Conservation (phyloP, 202 grass and related monocot genomes). For the Tripidium arundinaceum region DNA sequence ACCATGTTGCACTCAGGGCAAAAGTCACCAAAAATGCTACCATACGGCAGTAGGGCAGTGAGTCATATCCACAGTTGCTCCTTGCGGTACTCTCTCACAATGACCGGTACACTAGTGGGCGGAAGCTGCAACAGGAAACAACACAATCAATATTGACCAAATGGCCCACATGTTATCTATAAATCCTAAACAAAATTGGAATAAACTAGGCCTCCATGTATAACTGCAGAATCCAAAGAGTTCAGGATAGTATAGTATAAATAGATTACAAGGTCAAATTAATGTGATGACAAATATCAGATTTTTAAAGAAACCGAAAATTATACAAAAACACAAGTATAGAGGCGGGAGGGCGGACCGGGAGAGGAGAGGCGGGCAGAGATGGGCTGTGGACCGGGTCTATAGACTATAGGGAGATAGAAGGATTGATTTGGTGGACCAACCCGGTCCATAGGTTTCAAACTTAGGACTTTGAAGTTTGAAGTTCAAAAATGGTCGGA, state of each 20-base stretch:
- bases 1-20: constrained; percentile 15
- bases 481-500: no score
- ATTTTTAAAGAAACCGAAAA: neutral
- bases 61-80: constrained; percentile 72
- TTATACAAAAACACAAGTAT: neutral
- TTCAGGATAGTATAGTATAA: neutral
- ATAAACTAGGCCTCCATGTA: neutral
- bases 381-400: no score
- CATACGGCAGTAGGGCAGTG: neutral
- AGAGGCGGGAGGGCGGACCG: no score
- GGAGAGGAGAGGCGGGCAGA: no score
- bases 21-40: constrained; percentile 1
- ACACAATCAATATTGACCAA: neutral
- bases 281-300: neutral
- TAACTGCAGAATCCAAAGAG: neutral
- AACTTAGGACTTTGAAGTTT: no score
- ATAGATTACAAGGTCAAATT: neutral
- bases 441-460: no score
- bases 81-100: constrained; percentile 68
- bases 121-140: constrained; percentile 53
- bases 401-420: no score
- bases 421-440: no score
- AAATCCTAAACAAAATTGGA: neutral
- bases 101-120: constrained; percentile 71
- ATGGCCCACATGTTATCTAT: neutral